These are phyloP conservation scores for Candida nanaspora DNA, from an alignment of 805 yeast species.

Conservation along the genomic window DNA sequence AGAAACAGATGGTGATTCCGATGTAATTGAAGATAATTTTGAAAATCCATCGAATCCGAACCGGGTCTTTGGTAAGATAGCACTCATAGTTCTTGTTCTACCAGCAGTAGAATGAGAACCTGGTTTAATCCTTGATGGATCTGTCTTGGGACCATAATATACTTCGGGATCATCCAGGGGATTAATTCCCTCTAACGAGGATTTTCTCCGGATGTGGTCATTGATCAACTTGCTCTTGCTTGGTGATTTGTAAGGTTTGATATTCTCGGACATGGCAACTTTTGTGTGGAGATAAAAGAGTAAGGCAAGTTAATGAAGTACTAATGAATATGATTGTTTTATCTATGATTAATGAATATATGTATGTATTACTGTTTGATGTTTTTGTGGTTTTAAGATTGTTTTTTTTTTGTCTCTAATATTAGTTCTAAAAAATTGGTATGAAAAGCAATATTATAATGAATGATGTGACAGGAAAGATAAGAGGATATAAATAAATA, in stretches of 20 bases:
- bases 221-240: background rate
- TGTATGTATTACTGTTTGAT: too few species aligned
- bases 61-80: constrained; percentile 22
- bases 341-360: too few species aligned
- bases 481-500: too few species aligned
- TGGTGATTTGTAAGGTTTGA: background rate
- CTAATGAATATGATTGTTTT: too few species aligned
- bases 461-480: too few species aligned
- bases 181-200: constrained; percentile 43
- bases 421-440: too few species aligned
- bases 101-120: constrained; percentile 30
- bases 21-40: constrained; percentile 1
- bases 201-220: constrained; percentile 14
- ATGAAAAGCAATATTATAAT: too few species aligned
- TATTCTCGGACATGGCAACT: background rate
- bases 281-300: too few species aligned
- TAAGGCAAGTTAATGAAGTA: too few species aligned
- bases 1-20: constrained; percentile 1
- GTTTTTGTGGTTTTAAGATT: too few species aligned
- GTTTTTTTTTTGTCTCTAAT: too few species aligned
- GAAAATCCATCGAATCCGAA: constrained; percentile 4
- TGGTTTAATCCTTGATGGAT: constrained; percentile 39
- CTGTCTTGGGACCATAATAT: constrained; percentile 60
- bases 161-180: constrained; percentile 65
- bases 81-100: constrained; percentile 48